Evolutionary conservation across 2,329 filamentous ascomycete species (phyloP), one percentile per base, ranked within the genome.

Genomic region (Hymenoscyphus albidus): DNA sequence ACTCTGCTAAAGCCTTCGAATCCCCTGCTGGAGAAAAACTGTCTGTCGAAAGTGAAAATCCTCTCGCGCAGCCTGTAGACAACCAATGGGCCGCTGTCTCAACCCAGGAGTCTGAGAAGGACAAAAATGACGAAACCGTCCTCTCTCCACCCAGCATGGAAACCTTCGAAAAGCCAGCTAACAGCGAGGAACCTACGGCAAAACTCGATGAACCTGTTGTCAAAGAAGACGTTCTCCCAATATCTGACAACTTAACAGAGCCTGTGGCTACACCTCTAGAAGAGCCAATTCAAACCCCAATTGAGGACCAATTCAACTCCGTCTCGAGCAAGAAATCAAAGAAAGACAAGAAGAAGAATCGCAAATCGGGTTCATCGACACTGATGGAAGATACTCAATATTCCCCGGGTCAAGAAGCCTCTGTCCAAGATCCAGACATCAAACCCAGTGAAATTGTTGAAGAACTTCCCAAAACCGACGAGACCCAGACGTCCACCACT

Each of bases 121-220:
- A 66, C 59, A 74, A 74, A 27, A 73, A 73, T 18, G 65, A 68
- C 12, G 61, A 64, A 40, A 60, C 62, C 32, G 59, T 51, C 35
- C 27, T 64, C 39, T 60, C 59, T 6, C 58, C 64, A 5, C 63
- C 67, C 55, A 54, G 60, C 5, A 58, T 62, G 59, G 77, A 78
- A 68, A 77, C 77, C 59, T 67, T 71, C 56, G 71, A 74, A 51
- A 67, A 63, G 60, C 51, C 22, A 44, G 48, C 48, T 35, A 40
- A 32, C 22, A 61, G 31, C 10, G 22, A 31, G 3, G 59, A 51
- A 14, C 59, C 58, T 18, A 6, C 62, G 5, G 18, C 38, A 13
- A 38, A 12, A 7, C 7, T 27, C 3, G 14, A 57, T 31, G 62
- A 59, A 35, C 14, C 48, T 31, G 27, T 48, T 27, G 58, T 57